Base-by-base conservation (phyloP, 2,329 filamentous ascomycete genomes). In the Albophoma yamanashiensis region DNA sequence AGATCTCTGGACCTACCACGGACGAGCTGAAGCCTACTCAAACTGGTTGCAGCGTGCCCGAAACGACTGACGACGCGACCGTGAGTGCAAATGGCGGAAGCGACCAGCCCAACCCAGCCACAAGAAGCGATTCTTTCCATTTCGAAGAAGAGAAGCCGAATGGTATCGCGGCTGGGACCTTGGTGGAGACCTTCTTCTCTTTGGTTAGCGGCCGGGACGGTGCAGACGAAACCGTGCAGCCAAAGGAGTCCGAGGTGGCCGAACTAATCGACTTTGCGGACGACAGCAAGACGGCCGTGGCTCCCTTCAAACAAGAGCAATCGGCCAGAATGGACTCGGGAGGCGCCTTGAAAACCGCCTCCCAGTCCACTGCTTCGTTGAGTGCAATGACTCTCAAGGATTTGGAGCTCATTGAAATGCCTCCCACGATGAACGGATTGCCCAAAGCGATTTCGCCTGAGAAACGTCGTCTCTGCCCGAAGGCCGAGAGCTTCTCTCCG, bases 121-220 rank as follows among this genome's bases (percentile, higher is more conserved):
- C 3, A 5, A 36, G 7, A 9, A 22, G 3, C 1, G 31, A 17
- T 12, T 57, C 38, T 15, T 22, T 22, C 14, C 39, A 25, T 20
- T 57, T 57, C 25, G 11, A 36, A 20, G 38, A 27, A 40, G 17
- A 20, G 6, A 61, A 56, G 22, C 36, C 62, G 4, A 42, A 39
- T 9, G 31, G 12, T 17, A 20, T 22, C 12, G 17, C 25, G 1
- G 15, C 34, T 9, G 62, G 50, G 2, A 59, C 63, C 11, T 62
- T 70, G 12, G 58, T 67, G 9, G 62, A 61, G 5, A 64, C 61
- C 0, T 67, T 69, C 47, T 64, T 65, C 27, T 59, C 64, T 15
- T 55, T 67, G 12, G 27, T 62, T 2, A 27, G 50, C 2, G 57
- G 45, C 2, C 58, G 52, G 17, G 58, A 61, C 12, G 40, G 53